A percentile compares a stretch with the other conserved stretches of the same genome.
These are phyloP conservation scores for Piper betle DNA, from an alignment of 164 flowering plant species.

Conservation along the genomic window DNA sequence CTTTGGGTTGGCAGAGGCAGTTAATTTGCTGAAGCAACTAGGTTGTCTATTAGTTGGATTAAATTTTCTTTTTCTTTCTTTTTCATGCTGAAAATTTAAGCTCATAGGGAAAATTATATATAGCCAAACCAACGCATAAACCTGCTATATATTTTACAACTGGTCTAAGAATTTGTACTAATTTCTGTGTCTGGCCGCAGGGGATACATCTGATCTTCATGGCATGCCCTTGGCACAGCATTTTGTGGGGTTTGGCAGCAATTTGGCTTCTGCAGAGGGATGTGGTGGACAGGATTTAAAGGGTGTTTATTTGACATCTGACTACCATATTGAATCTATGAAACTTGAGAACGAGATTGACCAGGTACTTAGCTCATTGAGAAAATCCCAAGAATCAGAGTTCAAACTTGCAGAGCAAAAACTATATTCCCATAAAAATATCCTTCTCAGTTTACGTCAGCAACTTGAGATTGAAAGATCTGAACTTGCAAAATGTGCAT, in stretches of 20 bases:
- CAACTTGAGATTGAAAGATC: constrained; percentile 43
- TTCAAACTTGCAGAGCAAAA: constrained; percentile 46
- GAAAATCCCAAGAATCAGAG: constrained; percentile 52
- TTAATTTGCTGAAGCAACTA: too few relatives aligned
- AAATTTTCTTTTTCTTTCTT: neutral
- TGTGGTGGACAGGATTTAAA: neutral
- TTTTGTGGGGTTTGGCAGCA: neutral
- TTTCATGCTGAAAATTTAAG: neutral
- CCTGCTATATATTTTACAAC: neutral
- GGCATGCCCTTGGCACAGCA: neutral
- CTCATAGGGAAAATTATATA: neutral
- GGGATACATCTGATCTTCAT: constrained; percentile 2
- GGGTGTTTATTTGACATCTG: constrained; percentile 1
- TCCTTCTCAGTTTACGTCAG: constrained; percentile 31
- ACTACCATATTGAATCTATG: constrained; percentile 2
- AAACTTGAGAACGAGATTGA: constrained; percentile 5
- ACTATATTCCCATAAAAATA: constrained; percentile 41
- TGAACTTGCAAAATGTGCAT: constrained; percentile 16
- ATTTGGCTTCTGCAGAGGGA: neutral
- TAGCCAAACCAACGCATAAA: neutral
- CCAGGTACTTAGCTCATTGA: constrained; percentile 38
- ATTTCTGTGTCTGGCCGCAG: neutral
- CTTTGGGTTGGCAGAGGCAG: too few relatives aligned
- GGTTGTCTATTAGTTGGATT: neutral
- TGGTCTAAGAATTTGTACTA: neutral